phyloP scores from a whole-genome alignment of 2,329 filamentous ascomycete genomes.

The Aspergillus viridinutans region DNA sequence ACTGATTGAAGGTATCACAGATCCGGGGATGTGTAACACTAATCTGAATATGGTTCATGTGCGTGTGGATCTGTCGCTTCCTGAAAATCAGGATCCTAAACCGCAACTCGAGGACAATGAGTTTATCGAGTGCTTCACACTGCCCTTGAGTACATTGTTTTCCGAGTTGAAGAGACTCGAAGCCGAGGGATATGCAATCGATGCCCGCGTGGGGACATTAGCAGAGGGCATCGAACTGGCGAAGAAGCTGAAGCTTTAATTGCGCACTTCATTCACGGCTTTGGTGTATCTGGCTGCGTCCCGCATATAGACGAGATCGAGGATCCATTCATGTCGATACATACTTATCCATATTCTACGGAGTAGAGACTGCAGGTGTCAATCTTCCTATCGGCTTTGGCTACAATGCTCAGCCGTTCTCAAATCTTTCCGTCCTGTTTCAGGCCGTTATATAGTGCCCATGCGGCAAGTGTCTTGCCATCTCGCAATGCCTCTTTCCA shows the following conservation, averaged over 20 bases:
- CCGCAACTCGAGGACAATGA: conserved; percentile 73
- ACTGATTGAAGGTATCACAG: conserved; percentile 20
- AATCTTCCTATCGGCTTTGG: neutral
- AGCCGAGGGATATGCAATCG: conserved; percentile 69
- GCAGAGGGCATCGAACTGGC: conserved; percentile 75
- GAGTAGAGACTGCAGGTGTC: neutral
- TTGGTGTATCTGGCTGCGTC: neutral
- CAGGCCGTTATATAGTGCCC: conserved; percentile 53
- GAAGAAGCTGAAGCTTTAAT: conserved; percentile 42
- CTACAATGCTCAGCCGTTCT: neutral
- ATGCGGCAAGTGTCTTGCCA: conserved; percentile 53
- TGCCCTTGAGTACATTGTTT: conserved; percentile 62
- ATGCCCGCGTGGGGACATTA: conserved; percentile 71
- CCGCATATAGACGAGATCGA: neutral
- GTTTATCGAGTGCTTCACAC: conserved; percentile 74
- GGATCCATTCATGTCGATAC: neutral
- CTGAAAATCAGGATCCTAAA: conserved; percentile 65
- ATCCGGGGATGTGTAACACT: conserved; percentile 48
- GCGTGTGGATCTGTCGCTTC: conserved; percentile 62
- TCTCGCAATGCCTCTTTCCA: conserved; percentile 55
- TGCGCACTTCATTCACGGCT: neutral
- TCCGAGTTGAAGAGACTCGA: conserved; percentile 64
- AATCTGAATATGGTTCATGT: conserved; percentile 62
- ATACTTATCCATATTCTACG: neutral
- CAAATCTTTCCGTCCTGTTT: conserved; percentile 44